Base-by-base conservation (phyloP, 352 stramenopile genomes). In the Globisporangium irregulare region DNA sequence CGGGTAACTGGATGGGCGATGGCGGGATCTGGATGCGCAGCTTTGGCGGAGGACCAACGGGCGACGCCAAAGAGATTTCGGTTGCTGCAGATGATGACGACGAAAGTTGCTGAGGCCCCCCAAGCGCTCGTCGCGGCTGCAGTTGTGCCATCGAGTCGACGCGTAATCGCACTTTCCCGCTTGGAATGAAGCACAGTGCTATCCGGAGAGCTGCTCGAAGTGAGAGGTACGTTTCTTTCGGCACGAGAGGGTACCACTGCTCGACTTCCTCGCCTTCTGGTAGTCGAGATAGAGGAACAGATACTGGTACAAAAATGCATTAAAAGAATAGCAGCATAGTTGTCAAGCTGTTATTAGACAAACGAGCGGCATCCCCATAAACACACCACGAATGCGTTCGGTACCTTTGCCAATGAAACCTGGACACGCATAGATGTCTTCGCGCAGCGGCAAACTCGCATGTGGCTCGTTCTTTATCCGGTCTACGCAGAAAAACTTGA, bases 361-460 rank as follows among this genome's bases (percentile, higher is more conserved):
- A 8, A 34, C 27, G 25, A 15, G 29, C 29, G 18, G 12, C 3
- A n/a, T 10, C 15, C 34, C 3, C 10, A 32, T 6, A 57, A 8
- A 25, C 3, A 29, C 4, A 9, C 9, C 53, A 38, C 15, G 4
- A 15, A n/a, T 38, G 14, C 2, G 36, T 4, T 32, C 4, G 14
- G 3, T 53, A 92, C 86, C 86, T 92, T 87, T 91, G 27, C 86
- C 88, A 59, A 95, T 84, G 62, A 90, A 92, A 12, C 86, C 86
- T 25, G 77, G 68, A 24, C 74, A 90, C 2, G 69, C 55, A 2
- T 55, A 73, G n/a, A 80, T 46, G 3, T 92, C 76, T 22, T 78
- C 76, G 59, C 80, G 73, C 7, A 89, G 57, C 10, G 81, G 80
- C 18, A 91, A 66, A 54, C 53, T 76, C 1, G 66, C 69, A 48